Evolutionary conservation across 1,139 yeast species (phyloP), one percentile per base, ranked within the genome.

Genomic region (Scheffersomyces stambukii): DNA sequence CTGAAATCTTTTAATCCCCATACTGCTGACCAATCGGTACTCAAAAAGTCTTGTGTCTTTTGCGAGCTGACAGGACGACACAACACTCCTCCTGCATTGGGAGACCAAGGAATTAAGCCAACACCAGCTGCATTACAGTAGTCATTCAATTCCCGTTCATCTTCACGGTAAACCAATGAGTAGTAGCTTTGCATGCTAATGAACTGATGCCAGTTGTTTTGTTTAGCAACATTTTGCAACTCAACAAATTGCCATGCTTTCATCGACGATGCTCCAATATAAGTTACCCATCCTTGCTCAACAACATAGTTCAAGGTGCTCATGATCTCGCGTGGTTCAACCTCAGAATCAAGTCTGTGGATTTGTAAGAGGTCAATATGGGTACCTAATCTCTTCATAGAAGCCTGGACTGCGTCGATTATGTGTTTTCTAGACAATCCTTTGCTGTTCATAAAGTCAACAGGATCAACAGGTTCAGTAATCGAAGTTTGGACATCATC

Each of bases 201-300:
- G 41, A 76, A 76, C 49, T 73, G 73, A 38, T 64, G 60, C 75
- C 75, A 72, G 5, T 64, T 63, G 39, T 64, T 37, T 36, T 52
- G 53, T 32, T 74, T 77, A 9, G 81, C 80, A 30, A 64, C 48
- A 36, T 46, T 49, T 45, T 75, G 81, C 41, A 72, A 47, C 44
- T 61, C 61, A 8, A 61, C 69, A 48, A 75, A 75, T 36, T 67
- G 65, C 21, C 51, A 47, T 2, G 70, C 57, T 28, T 51, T 56
- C 79, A 75, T 74, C 1, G 75, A 48, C 1, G 78, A 72, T 3
- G 81, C 79, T 10, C 81, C 81, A 30, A 75, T 58, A 45, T 75
- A 75, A 32, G 78, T 60, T 4, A 64, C 56, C 22, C 54, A 49
- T 1, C 80, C 81, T 12, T 52, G 37, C 32, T 61, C 61, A 14